Evolutionary conservation across 202 grass and related monocot genomes (phyloP).

Genomic region (Alloteropsis angusta): DNA sequence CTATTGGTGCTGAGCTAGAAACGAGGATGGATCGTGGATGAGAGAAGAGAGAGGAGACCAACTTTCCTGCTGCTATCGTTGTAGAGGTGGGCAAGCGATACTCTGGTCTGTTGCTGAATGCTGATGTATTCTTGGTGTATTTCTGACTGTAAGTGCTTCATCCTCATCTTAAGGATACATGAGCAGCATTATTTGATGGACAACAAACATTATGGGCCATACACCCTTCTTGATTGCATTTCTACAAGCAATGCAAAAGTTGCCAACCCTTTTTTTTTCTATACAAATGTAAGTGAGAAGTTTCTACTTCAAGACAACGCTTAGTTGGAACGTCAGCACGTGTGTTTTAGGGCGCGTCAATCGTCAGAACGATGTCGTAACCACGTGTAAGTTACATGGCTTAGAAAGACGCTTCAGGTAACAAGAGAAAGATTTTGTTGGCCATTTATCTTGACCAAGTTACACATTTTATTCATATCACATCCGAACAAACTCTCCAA

Average conservation of each 20-base stretch:
- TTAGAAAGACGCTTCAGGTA: not conserved
- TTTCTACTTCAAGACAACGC: not conserved
- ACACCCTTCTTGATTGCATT: constrained; percentile 1
- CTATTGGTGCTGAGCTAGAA: constrained; percentile 17
- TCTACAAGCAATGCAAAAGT: not conserved
- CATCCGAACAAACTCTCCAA: not conserved
- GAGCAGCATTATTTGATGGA: constrained; percentile 27
- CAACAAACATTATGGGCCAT: not conserved
- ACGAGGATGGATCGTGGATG: not conserved
- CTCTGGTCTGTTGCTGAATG: not conserved
- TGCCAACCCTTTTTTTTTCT: not conserved
- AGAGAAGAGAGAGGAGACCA: not conserved
- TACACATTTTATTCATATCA: not conserved
- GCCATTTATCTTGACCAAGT: not conserved
- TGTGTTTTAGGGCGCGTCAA: not conserved
- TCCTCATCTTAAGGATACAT: constrained; percentile 27
- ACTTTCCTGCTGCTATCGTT: constrained; percentile 24
- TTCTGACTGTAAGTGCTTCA: constrained; percentile 22
- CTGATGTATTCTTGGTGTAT: constrained; percentile 26
- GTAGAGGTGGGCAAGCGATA: constrained; percentile 20
- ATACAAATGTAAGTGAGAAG: not conserved
- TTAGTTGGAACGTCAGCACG: not conserved
- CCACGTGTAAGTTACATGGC: not conserved
- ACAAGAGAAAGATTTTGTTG: no score
- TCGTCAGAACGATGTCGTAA: not conserved